phyloP scores from a whole-genome alignment of 2,329 filamentous ascomycete genomes.

The Phyllosticta ampelicida region DNA sequence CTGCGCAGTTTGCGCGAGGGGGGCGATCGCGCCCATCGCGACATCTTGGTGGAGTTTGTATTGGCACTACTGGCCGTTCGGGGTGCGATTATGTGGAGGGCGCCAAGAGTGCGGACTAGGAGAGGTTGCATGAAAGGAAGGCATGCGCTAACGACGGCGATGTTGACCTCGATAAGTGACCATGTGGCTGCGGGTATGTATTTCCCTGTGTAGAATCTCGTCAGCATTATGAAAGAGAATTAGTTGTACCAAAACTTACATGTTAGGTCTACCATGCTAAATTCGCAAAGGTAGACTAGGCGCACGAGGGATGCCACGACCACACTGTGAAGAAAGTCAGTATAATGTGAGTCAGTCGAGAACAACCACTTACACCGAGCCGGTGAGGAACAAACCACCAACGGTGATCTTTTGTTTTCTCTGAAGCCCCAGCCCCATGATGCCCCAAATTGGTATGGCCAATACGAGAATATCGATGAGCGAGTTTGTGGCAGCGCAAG shows the following conservation, averaged over 20 bases:
- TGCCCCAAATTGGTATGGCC: neutral
- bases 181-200: constrained; percentile 3
- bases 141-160: constrained; percentile 4
- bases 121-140: constrained; percentile 6
- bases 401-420: neutral
- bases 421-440: neutral
- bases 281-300: neutral
- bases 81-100: neutral
- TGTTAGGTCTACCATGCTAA: neutral
- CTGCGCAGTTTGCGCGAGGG: neutral
- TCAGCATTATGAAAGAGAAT: neutral
- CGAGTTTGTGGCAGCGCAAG: neutral
- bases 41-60: neutral
- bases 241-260: neutral
- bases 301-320: neutral
- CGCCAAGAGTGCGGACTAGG: neutral
- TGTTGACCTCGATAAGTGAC: constrained; percentile 1
- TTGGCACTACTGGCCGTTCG: neutral
- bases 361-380: neutral
- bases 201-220: neutral
- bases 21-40: neutral
- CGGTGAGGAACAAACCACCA: neutral
- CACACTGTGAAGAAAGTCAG: neutral
- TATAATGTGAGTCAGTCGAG: neutral
- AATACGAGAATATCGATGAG: constrained; percentile 1